Evolutionary conservation across 1,284 basidiomycete genomes (phyloP), one percentile per base, ranked within the genome.

Genomic region (Boletus albobrunnescens): DNA sequence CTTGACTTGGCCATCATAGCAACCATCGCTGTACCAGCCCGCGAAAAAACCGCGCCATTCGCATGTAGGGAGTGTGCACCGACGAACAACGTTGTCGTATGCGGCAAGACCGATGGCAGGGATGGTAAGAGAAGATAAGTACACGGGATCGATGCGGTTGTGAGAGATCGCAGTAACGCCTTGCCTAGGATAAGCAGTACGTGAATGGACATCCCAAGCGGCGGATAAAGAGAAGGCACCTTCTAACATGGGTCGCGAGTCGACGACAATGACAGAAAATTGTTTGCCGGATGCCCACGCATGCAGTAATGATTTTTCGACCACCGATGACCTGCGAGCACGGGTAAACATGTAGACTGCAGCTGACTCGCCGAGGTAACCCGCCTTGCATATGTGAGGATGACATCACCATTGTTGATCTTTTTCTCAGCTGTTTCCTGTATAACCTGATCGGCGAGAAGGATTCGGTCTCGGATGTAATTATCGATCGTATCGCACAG

Each of bases 31-130:
- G 94, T 98, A 20, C 96, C 96, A 0, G 94, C 91, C 44, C 96
- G 81, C 12, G 94, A 91, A 67, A 91, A 97, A 8, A 98, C 87
- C 0, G 93, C 85, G 4, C 96, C 96, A 60, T 99, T 96, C 6
- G 94, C 88, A 60, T 96, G 88, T 7, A 99, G 77, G 7, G 94
- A 91, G 56, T 96, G 91, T 2, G 94, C 94, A 31, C 96, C 96
- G 16, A 99, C 76, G 46, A 99, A 79, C 40, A 97, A 86, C 12
- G 87, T 87, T 10, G 86, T 85, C 6, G 89, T 85, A 68, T 75
- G 82, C 4, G 84, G 81, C 51, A 99, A 84, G 48, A 96, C 72
- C 4, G 91, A 83, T 1, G 89, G 82, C 17, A 98, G 76, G 0
- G 92, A 85, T n/a, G 94, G 84, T 23, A 99, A 79, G 28, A 97